Conservation (phyloP, 2,329 filamentous ascomycete genomes). For the Aspergillus eucalypticola region DNA sequence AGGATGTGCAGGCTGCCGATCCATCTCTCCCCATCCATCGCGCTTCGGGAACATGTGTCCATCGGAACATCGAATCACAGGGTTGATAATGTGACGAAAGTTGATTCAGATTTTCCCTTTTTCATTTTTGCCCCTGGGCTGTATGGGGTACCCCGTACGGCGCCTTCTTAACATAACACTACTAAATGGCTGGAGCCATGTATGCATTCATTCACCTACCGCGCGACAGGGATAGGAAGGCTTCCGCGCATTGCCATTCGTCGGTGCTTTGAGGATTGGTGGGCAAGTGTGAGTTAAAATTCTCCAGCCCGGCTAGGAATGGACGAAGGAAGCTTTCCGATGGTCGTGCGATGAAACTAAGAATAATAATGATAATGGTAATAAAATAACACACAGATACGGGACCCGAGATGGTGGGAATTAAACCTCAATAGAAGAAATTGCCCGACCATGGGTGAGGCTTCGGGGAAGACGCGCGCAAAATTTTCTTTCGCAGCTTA, state of each 20-base stretch:
- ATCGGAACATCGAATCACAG: constrained; percentile 15
- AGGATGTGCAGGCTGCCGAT: constrained; percentile 30
- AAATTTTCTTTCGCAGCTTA: constrained; percentile 4
- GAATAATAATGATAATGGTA: not conserved
- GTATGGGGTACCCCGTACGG: constrained; percentile 7
- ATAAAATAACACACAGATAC: constrained; percentile 6
- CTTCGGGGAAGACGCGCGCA: constrained; percentile 11
- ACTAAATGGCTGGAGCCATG: constrained; percentile 3
- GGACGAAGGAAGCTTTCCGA: not conserved
- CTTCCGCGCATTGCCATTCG: not conserved
- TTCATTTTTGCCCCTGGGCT: not conserved
- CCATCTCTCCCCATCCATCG: constrained; percentile 10
- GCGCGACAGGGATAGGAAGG: not conserved
- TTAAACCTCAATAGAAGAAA: constrained; percentile 18
- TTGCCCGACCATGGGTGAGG: constrained; percentile 14
- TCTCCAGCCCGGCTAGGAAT: not conserved
- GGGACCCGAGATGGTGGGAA: constrained; percentile 20
- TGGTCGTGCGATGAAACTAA: not conserved
- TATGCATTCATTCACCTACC: not conserved
- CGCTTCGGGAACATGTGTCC: constrained; percentile 13
- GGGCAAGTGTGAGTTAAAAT: not conserved
- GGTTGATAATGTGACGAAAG: constrained; percentile 7
- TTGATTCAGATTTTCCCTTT: constrained; percentile 9
- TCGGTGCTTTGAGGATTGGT: not conserved
- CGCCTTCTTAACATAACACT: not conserved